Evolutionary conservation across 108 stramenopile genomes (phyloP), one percentile per base, ranked within the genome.

Genomic region (Bacterosira constricta): DNA sequence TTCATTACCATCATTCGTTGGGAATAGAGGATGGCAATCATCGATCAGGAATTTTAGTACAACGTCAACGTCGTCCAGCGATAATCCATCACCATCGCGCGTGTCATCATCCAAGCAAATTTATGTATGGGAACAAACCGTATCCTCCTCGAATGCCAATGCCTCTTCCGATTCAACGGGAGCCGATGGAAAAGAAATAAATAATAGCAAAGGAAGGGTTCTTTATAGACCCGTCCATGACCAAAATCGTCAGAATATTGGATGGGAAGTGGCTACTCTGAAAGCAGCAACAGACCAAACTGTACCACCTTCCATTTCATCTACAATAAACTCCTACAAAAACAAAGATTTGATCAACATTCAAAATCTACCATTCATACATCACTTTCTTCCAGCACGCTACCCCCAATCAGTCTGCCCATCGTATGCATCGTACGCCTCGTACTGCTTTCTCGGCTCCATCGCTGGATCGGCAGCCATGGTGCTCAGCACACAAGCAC

Each of bases 401-500:
- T 95, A 91, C 80, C 94, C 94, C 0, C 26, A 73, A 26, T 84
- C 88, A 34, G 97, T 97, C 5, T 78, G 80, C 21, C 70, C 83
- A 13, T 84, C 84, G 6, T 97, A 97, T 67, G 47, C 71, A 6
- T 44, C 65, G 6, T 97, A 87, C 79, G 89, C 81, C 17, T 34
- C 68, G 1, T 90, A 79, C 62, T 80, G 81, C 20, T 90, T 89
- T 64, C 56, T 63, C 4, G 88, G 86, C 46, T 84, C 87, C 17
- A 81, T 92, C 4, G 83, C 86, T 26, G 86, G 87, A 13, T 90
- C 91, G 39, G 88, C 95, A 21, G 77, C 81, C 18, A 91, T 95
- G 84, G 95, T 98, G 4, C 69, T 98, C 32, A 92, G 92, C 17
- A 98, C 93, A 27, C 96, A 97, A 67, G 79, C 90, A 3, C 75